Conservation (phyloP, 768 basidiomycete genomes). For the Lactarius sanguifluus region DNA sequence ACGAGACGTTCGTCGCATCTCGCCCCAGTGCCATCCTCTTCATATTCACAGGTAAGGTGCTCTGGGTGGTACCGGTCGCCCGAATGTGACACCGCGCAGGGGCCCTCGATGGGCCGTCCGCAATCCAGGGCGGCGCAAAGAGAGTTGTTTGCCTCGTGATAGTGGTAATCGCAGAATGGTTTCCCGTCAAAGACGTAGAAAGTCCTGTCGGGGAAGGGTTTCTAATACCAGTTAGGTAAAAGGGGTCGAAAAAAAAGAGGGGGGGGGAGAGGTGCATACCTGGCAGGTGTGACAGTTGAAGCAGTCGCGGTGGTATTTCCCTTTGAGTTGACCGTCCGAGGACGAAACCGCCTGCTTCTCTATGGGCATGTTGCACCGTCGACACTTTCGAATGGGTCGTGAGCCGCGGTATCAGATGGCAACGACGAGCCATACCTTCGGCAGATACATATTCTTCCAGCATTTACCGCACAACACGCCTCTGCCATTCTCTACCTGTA, state of each 20-base stretch:
- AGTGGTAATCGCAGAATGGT: conserved; percentile 89
- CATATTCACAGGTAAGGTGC: conserved; percentile 79
- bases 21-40: conserved; percentile 35
- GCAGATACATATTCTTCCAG: conserved; percentile 96
- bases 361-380: conserved; percentile 81
- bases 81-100: conserved; percentile 83
- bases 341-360: conserved; percentile 91
- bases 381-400: conserved; percentile 54
- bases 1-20: conserved; percentile 56
- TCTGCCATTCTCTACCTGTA: conserved; percentile 67
- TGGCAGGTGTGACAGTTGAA: conserved; percentile 87
- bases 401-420: conserved; percentile 11
- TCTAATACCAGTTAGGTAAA: conserved; percentile 40
- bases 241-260: conserved; percentile 6
- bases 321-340: conserved; percentile 90
- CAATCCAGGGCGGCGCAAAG: conserved; percentile 78
- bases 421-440: conserved; percentile 51
- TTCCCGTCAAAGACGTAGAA: conserved; percentile 93
- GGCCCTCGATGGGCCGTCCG: conserved; percentile 89
- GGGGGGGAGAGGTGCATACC: conserved; percentile 41
- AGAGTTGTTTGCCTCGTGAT: conserved; percentile 89
- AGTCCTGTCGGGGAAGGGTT: conserved; percentile 87
- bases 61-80: conserved; percentile 86
- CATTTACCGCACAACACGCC: conserved; percentile 81
- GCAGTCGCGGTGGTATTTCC: conserved; percentile 91